phyloP scores from a whole-genome alignment of 2,329 filamentous ascomycete species.

The Diaporthe amygdali region DNA sequence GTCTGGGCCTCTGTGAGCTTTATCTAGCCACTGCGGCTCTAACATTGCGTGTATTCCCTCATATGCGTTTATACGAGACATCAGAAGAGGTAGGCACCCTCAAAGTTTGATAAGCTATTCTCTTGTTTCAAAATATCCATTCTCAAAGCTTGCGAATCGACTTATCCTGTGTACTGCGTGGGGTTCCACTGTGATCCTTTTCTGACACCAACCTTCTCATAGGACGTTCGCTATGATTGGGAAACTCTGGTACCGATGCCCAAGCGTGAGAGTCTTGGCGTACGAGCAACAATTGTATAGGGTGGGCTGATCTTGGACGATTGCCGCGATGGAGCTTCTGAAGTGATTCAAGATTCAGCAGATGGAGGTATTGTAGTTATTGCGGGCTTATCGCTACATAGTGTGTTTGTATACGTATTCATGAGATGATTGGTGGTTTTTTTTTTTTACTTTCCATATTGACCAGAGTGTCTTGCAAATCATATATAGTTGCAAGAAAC shows the following conservation, averaged over 20 bases:
- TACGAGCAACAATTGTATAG: background rate
- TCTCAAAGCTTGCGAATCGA: background rate
- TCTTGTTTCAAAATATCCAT: background rate
- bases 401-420: too few species aligned
- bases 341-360: background rate
- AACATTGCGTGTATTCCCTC: constrained; percentile 25
- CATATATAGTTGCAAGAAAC: too few species aligned
- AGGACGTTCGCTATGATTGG: constrained; percentile 26
- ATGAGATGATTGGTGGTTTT: too few species aligned
- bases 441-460: too few species aligned
- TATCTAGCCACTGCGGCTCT: constrained; percentile 25
- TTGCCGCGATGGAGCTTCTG: background rate
- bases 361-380: too few species aligned
- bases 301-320: background rate
- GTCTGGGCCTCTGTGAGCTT: constrained; percentile 26
- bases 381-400: too few species aligned
- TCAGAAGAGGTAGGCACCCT: constrained; percentile 17
- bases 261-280: constrained; percentile 22
- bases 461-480: too few species aligned
- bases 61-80: constrained; percentile 25
- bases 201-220: background rate
- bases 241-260: constrained; percentile 26
- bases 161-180: background rate
- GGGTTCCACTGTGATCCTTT: background rate
- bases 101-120: background rate